Conservation (phyloP, 192 early-diverging fungal species). For the Umbelopsis sp. region DNA sequence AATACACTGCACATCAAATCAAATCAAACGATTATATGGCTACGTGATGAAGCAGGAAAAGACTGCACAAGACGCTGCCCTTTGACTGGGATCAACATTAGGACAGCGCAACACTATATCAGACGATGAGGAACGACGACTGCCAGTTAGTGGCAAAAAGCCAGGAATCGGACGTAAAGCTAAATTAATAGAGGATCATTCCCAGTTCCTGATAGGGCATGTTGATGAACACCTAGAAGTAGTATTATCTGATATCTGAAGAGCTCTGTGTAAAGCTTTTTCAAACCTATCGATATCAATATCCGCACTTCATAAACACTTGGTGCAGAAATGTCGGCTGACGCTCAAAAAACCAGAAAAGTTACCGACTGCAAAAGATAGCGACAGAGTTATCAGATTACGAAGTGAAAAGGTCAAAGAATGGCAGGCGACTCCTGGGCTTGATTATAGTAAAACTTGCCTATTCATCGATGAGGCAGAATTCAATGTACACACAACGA, state of each 20-base stretch:
- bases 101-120: too few relatives aligned
- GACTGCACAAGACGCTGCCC: too few relatives aligned
- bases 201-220: neutral
- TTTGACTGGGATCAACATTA: too few relatives aligned
- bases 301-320: neutral
- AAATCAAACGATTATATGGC: neutral
- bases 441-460: slow-evolving; percentile 18
- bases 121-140: neutral
- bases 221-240: neutral
- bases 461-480: slow-evolving; percentile 28
- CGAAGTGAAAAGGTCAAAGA: neutral
- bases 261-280: too few relatives aligned
- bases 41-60: neutral
- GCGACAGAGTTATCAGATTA: too few relatives aligned
- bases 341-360: too few relatives aligned
- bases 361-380: too few relatives aligned
- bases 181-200: neutral
- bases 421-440: neutral
- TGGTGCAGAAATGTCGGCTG: too few relatives aligned
- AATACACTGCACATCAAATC: neutral
- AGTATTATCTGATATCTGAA: too few relatives aligned
- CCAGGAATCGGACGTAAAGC: neutral
- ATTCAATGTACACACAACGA: slow-evolving; percentile 17
- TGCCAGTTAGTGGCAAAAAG: neutral
- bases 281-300: neutral